Evolutionary conservation across 805 yeast genomes (phyloP).

Genomic region (Candida peoriensis): DNA sequence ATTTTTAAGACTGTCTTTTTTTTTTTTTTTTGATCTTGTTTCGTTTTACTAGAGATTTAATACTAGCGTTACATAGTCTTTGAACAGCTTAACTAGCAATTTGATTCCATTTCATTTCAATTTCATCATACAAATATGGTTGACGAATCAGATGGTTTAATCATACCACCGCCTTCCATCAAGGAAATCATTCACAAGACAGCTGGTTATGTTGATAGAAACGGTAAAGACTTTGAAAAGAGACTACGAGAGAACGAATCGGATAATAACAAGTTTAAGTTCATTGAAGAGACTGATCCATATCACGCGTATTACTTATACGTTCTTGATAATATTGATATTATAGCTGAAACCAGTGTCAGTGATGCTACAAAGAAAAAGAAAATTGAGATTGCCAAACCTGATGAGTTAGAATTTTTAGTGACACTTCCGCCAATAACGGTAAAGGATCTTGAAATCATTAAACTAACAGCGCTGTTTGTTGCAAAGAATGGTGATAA

Average conservation of each 20-base stretch:
- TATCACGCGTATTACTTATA: constrained; percentile 54
- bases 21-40: too few relatives aligned
- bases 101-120: too few relatives aligned
- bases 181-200: constrained; percentile 62
- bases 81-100: too few relatives aligned
- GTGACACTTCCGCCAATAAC: constrained; percentile 38
- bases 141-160: constrained; percentile 37
- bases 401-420: constrained; percentile 9
- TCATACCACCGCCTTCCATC: constrained; percentile 50
- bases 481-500: constrained; percentile 55
- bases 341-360: background rate
- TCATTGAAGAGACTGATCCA: constrained; percentile 50
- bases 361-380: constrained; percentile 11
- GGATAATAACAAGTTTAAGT: constrained; percentile 53
- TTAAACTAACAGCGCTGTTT: constrained; percentile 68
- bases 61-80: too few relatives aligned
- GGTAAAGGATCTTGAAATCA: constrained; percentile 56
- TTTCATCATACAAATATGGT: background rate
- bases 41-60: too few relatives aligned
- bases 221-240: constrained; percentile 63
- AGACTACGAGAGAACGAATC: constrained; percentile 45
- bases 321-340: constrained; percentile 29
- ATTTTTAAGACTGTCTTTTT: too few relatives aligned
- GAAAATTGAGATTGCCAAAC: constrained; percentile 10
- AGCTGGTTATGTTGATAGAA: constrained; percentile 60